phyloP scores from a whole-genome alignment of 2,329 filamentous ascomycete species.

The Tolypocladium tundrense region DNA sequence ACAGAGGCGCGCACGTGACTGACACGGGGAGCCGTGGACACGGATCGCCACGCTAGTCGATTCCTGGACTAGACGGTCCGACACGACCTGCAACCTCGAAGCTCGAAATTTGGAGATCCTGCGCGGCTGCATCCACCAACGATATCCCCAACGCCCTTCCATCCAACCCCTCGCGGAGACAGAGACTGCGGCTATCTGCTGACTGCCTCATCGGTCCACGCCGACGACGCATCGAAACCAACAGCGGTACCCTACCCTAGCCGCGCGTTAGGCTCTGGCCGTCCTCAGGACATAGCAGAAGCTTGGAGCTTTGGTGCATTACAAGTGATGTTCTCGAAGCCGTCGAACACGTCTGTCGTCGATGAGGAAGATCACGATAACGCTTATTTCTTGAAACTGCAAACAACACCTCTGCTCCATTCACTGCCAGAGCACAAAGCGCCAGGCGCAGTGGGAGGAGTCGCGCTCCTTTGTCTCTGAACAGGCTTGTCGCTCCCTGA shows the following conservation, averaged over 20 bases:
- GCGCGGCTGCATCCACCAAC: background rate
- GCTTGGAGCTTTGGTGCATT: background rate
- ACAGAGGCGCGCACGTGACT: constrained; percentile 15
- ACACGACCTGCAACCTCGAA: background rate
- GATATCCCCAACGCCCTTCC: background rate
- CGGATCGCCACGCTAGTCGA: background rate
- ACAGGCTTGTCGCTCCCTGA: background rate
- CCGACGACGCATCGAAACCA: background rate
- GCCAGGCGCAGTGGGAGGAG: background rate
- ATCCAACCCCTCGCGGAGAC: background rate
- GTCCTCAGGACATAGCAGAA: background rate
- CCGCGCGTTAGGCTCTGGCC: background rate
- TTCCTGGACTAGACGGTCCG: background rate
- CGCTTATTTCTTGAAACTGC: background rate
- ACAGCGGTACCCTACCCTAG: background rate
- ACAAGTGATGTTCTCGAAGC: background rate
- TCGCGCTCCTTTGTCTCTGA: background rate
- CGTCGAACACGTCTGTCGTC: background rate
- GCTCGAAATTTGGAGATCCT: constrained; percentile 1
- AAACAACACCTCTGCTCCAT: background rate
- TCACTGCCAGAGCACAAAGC: background rate
- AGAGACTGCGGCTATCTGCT: background rate
- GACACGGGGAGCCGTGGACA: background rate
- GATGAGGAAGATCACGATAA: background rate
- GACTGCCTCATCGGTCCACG: background rate